These are phyloP conservation scores for Acrocalymma vagum DNA, from an alignment of 2,329 filamentous ascomycete genomes.

Conservation along the genomic window DNA sequence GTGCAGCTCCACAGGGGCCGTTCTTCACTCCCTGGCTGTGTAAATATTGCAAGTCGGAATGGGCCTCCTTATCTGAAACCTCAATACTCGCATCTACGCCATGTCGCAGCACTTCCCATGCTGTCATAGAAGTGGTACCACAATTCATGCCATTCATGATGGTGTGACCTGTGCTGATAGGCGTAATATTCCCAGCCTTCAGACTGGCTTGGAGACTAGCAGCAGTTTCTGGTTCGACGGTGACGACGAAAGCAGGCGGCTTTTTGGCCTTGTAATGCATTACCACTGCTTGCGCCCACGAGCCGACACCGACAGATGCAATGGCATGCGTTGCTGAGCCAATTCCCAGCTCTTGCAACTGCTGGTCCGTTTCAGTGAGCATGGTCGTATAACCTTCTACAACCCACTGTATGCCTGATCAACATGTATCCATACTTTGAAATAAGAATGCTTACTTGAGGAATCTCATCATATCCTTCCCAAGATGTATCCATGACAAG, in stretches of 20 bases:
- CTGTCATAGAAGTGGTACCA: conserved; percentile 70
- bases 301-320: conserved; percentile 76
- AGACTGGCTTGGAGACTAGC: conserved; percentile 65
- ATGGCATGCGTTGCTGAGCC: conserved; percentile 61
- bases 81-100: conserved; percentile 69
- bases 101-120: conserved; percentile 67
- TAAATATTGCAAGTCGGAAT: conserved; percentile 66
- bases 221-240: conserved; percentile 75
- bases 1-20: conserved; percentile 71
- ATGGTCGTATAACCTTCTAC: conserved; percentile 81
- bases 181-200: conserved; percentile 54
- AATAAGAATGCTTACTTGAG: conserved; percentile 53
- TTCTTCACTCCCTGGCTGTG: conserved; percentile 55
- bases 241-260: conserved; percentile 58
- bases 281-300: conserved; percentile 74
- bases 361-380: conserved; percentile 71
- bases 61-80: conserved; percentile 70
- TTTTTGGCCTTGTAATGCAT: conserved; percentile 66
- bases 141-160: conserved; percentile 82
- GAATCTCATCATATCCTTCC: conserved; percentile 71
- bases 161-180: conserved; percentile 66
- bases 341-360: conserved; percentile 56
- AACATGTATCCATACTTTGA: conserved; percentile 1
- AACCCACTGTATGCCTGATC: conserved; percentile 65
- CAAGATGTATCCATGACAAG: conserved; percentile 76